Percentiles rank a stretch among this genome's conserved stretches.
These are phyloP conservation scores for Penicillium hordei DNA, from an alignment of 2,329 filamentous ascomycete species.

Conservation along the genomic window DNA sequence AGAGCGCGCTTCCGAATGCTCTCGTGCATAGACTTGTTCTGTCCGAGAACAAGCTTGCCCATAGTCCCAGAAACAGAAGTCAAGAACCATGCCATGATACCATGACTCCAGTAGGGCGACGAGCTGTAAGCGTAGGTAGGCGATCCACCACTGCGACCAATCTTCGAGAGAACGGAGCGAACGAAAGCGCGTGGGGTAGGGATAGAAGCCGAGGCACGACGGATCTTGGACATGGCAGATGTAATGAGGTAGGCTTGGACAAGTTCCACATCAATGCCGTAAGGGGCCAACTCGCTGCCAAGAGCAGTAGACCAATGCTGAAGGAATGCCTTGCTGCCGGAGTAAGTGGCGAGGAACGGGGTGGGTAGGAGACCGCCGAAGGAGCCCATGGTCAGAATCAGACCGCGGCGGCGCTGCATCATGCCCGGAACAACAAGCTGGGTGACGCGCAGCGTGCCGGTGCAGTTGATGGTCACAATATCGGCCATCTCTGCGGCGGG, in stretches of 20 bases:
- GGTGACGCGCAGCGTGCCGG: slow-evolving; percentile 84
- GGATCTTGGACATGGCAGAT: slow-evolving; percentile 95
- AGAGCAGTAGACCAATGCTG: slow-evolving; percentile 93
- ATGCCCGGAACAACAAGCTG: slow-evolving; percentile 82
- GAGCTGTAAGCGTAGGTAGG: slow-evolving; percentile 79
- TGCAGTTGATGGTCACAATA: slow-evolving; percentile 94
- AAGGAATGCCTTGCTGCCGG: slow-evolving; percentile 95
- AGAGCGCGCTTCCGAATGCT: slow-evolving; percentile 79
- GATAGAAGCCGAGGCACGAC: slow-evolving; percentile 72
- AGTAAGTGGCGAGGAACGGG: slow-evolving; percentile 91
- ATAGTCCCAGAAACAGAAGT: slow-evolving; percentile 60
- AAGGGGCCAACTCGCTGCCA: slow-evolving; percentile 74
- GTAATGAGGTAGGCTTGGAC: slow-evolving; percentile 91
- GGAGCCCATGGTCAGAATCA: slow-evolving; percentile 96
- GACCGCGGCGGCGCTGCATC: slow-evolving; percentile 76
- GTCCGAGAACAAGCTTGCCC: slow-evolving; percentile 55
- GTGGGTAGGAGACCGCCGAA: slow-evolving; percentile 92
- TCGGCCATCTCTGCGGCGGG: slow-evolving; percentile 74
- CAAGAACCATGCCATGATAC: slow-evolving; percentile 80
- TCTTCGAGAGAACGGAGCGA: slow-evolving; percentile 70
- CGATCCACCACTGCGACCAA: slow-evolving; percentile 74
- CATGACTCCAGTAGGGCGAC: slow-evolving; percentile 92
- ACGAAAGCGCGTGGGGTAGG: slow-evolving; percentile 84
- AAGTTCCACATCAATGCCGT: slow-evolving; percentile 85
- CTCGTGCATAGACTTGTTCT: slow-evolving; percentile 72